A percentile compares a stretch with the other conserved stretches of the same genome.
phyloP scores from a whole-genome alignment of 164 flowering plant genomes.

The Vitis riparia region DNA sequence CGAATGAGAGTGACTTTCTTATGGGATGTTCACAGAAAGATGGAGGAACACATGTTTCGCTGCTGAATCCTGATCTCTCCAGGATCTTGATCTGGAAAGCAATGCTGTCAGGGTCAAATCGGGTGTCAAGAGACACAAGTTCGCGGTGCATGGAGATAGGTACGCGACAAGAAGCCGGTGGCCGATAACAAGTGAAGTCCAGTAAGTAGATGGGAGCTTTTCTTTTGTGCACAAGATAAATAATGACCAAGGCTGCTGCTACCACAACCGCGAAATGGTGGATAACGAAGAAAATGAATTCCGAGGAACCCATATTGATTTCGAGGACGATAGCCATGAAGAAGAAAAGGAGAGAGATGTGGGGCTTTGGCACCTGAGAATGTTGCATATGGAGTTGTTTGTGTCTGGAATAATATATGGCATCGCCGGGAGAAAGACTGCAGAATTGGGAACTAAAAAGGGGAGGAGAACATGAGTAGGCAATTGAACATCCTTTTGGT shows the following conservation, averaged over 20 bases:
- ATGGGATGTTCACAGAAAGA: constrained; percentile 10
- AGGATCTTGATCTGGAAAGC: constrained; percentile 26
- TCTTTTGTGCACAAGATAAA: constrained; percentile 11
- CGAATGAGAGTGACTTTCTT: not conserved
- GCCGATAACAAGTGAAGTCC: constrained; percentile 27
- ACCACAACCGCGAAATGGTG: not conserved
- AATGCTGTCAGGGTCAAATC: not conserved
- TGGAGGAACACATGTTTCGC: constrained; percentile 24
- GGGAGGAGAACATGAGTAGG: too few species aligned
- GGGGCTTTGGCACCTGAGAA: too few species aligned
- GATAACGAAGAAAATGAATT: not conserved
- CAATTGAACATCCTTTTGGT: too few species aligned
- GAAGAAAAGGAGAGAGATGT: too few species aligned
- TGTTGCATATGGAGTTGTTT: too few species aligned
- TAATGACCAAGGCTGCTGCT: not conserved
- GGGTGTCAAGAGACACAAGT: constrained; percentile 10
- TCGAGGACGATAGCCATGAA: too few species aligned
- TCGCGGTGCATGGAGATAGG: constrained; percentile 28
- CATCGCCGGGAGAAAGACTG: too few species aligned
- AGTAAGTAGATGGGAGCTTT: constrained; percentile 20
- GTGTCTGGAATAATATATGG: too few species aligned
- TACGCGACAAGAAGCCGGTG: constrained; percentile 22
- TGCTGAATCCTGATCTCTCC: constrained; percentile 32
- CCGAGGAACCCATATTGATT: not conserved
- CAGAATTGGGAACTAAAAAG: too few species aligned